Evolutionary conservation across 2,329 filamentous ascomycete species (phyloP), one percentile per base, ranked within the genome.

Genomic region (Colletotrichum liaoningense): DNA sequence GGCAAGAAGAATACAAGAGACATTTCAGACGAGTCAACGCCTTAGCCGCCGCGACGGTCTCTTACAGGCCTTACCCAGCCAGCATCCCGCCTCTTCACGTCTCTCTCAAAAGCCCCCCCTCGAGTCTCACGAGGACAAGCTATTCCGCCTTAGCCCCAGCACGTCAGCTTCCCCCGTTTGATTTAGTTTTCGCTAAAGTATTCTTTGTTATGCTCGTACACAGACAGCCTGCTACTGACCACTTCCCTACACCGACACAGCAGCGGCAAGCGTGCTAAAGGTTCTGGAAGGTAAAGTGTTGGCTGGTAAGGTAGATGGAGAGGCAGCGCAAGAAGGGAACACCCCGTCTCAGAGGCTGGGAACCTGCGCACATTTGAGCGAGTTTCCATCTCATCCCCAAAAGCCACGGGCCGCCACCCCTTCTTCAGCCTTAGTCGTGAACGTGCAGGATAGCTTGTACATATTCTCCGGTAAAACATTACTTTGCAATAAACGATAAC

Each of bases 281-380:
- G 38, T 42, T 42, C 38, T 7, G 38, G 16, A 42, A 42, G 38
- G 38, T 42, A 19, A 42, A 19, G 35, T 35, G 11, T 19, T 42
- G 5, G 38, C 38, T 42, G 38, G 38, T 19, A 7, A 7, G 16
- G 16, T 19, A 35, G 38, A 16, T 24, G 55, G 33, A 54, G 49
- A 66, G 30, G 62, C 62, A 42, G 24, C 28, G 42, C 42, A n/a
- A 64, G 62, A 49, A 64, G 67, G 71, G 71, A 73, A 73, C 67
- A 73, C 70, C 71, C 71, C 67, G 35, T 73, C 62, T 62, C 49
- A n/a, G 9, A 22, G n/a, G 28, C 62, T 64, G 19, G 30, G 8
- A 49, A 60, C 33, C 75, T 81, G 83, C 82, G 83, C 82, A 82
- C 77, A 77, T 83, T 84, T 84, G 84, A 83, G 83, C 80, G 79